Conservation (phyloP, 1,284 basidiomycete species). For the Marasmius sp. region DNA sequence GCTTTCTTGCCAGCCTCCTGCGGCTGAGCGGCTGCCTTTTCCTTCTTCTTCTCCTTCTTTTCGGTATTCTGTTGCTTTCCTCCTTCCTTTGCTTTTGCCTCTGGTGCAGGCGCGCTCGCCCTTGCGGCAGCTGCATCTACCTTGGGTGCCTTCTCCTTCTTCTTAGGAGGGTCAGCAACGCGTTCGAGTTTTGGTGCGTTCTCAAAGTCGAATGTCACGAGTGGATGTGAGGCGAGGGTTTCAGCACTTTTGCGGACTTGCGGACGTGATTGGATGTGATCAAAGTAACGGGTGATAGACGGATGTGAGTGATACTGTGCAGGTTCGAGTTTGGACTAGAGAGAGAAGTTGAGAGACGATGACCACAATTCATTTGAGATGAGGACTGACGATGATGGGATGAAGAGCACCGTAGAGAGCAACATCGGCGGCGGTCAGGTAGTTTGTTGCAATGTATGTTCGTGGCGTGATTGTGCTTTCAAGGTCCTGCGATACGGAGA, state of each 20-base stretch:
- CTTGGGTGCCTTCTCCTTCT: constrained; percentile 77
- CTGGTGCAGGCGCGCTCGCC: constrained; percentile 22
- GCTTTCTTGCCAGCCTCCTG: constrained; percentile 33
- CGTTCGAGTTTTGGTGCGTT: constrained; percentile 75
- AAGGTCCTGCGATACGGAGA: constrained; percentile 53
- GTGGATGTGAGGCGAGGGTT: constrained; percentile 53
- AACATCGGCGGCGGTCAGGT: constrained; percentile 85
- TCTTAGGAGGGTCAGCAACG: constrained; percentile 72
- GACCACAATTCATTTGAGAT: background rate
- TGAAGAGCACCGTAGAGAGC: constrained; percentile 83
- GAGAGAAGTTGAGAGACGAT: background rate
- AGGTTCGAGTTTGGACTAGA: constrained; percentile 64
- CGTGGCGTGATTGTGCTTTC: constrained; percentile 72
- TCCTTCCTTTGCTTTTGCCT: constrained; percentile 31
- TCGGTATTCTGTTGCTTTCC: constrained; percentile 49
- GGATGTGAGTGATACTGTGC: constrained; percentile 75
- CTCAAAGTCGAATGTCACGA: constrained; percentile 71
- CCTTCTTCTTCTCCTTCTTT: constrained; percentile 46
- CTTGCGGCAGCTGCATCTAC: constrained; percentile 29
- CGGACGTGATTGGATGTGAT: constrained; percentile 81
- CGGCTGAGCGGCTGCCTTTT: constrained; percentile 17
- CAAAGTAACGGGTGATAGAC: constrained; percentile 88
- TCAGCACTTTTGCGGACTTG: constrained; percentile 58
- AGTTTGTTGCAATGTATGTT: constrained; percentile 82
- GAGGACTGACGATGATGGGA: constrained; percentile 65